Conservation (phyloP, 169 alveolate species). For the Plasmodium inui region DNA sequence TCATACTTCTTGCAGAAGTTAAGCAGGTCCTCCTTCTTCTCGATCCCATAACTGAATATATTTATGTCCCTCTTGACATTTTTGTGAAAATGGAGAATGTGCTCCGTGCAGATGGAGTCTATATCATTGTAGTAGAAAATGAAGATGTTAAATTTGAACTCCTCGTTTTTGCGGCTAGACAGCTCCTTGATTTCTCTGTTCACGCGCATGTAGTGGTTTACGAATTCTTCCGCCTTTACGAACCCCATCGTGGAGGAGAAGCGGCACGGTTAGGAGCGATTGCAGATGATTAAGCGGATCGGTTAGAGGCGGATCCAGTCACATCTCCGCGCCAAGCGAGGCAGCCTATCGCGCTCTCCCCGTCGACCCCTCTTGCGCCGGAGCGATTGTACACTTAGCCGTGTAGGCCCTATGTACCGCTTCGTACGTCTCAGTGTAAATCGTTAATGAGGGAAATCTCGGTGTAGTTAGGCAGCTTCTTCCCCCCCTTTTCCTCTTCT, state of each 20-base stretch:
- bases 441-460: not conserved
- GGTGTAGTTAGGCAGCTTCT: too few relatives aligned
- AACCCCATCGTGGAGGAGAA: slow-evolving; percentile 29
- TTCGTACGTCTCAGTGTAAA: not conserved
- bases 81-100: slow-evolving; percentile 55
- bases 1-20: slow-evolving; percentile 41
- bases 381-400: not conserved
- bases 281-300: too few relatives aligned
- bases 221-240: slow-evolving; percentile 57
- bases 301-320: not conserved
- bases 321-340: not conserved
- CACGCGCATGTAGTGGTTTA: slow-evolving; percentile 64
- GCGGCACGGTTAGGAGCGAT: too few relatives aligned
- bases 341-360: not conserved
- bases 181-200: slow-evolving; percentile 46
- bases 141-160: slow-evolving; percentile 43
- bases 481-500: not conserved
- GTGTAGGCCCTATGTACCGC: not conserved
- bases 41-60: slow-evolving; percentile 42
- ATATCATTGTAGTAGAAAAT: slow-evolving; percentile 35
- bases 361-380: not conserved
- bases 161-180: slow-evolving; percentile 47
- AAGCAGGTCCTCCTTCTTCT: slow-evolving; percentile 38
- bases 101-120: slow-evolving; percentile 66
- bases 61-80: slow-evolving; percentile 40